Percentiles rank a stretch among this genome's conserved stretches.
phyloP scores from a whole-genome alignment of 129 eudicot genomes.

The Deinandra increscens region DNA sequence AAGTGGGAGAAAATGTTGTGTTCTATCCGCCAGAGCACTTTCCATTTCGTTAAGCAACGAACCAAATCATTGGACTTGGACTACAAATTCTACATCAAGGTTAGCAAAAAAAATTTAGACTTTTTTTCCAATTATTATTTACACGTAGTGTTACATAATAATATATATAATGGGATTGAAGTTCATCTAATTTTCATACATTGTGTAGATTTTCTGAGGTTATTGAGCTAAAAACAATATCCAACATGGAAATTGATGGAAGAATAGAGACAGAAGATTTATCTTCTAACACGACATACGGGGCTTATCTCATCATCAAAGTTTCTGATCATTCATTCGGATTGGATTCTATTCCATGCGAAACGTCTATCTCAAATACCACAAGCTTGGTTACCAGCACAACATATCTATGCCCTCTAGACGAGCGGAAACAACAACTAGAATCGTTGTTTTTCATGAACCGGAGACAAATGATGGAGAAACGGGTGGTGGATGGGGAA shows the following conservation, averaged over 20 bases:
- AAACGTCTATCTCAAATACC: constrained; percentile 29
- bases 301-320: constrained; percentile 48
- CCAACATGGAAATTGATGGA: constrained; percentile 47
- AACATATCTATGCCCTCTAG: constrained; percentile 32
- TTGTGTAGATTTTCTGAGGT: constrained; percentile 48
- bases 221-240: constrained; percentile 48
- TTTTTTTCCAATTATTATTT: neutral
- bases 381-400: constrained; percentile 32
- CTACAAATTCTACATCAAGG: constrained; percentile 42
- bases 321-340: constrained; percentile 46
- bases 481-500: constrained; percentile 36
- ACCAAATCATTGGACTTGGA: constrained; percentile 55
- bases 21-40: constrained; percentile 49
- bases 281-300: constrained; percentile 49
- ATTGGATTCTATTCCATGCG: constrained; percentile 53
- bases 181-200: neutral
- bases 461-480: constrained; percentile 41
- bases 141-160: neutral
- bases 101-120: neutral
- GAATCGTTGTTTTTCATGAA: constrained; percentile 40
- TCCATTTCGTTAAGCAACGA: constrained; percentile 39
- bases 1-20: constrained; percentile 39
- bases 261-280: constrained; percentile 36
- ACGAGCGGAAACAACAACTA: constrained; percentile 29
- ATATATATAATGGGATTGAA: no score